Conservation (phyloP, 176 grass and related monocot species). For the Tillandsia fasciculata region DNA sequence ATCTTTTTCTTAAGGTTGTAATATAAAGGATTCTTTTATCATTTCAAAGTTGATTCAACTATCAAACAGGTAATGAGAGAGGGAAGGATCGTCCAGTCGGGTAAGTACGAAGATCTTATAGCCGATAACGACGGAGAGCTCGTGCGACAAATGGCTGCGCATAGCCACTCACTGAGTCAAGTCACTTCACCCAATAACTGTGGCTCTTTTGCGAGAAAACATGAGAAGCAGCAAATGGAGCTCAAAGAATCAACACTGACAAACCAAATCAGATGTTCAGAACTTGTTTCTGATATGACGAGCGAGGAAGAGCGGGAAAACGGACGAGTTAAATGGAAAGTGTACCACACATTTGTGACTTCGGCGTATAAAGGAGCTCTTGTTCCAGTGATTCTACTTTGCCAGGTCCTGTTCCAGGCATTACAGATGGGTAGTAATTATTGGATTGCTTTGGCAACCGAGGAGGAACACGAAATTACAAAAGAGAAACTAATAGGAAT, state of each 20-base stretch:
- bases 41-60: background rate
- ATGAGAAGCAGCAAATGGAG: slow-evolving; percentile 29
- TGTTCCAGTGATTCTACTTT: slow-evolving; percentile 51
- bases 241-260: slow-evolving; percentile 31
- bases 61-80: slow-evolving; percentile 57
- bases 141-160: slow-evolving; percentile 53
- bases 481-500: slow-evolving; percentile 59
- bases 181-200: slow-evolving; percentile 39
- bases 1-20: background rate
- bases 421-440: slow-evolving; percentile 88
- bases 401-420: slow-evolving; percentile 67
- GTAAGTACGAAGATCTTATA: slow-evolving; percentile 72
- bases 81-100: slow-evolving; percentile 73
- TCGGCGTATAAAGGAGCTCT: slow-evolving; percentile 57
- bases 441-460: slow-evolving; percentile 84
- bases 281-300: slow-evolving; percentile 18
- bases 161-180: slow-evolving; percentile 59
- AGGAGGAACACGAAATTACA: slow-evolving; percentile 44
- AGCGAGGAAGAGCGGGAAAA: slow-evolving; percentile 71
- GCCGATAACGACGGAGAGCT: slow-evolving; percentile 44
- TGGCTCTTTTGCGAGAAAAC: slow-evolving; percentile 18
- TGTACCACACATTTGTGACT: slow-evolving; percentile 71
- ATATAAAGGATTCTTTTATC: background rate
- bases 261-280: slow-evolving; percentile 15
- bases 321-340: slow-evolving; percentile 67